Percentiles rank a stretch among this genome's conserved stretches.
phyloP scores from a whole-genome alignment of 139 green algal species.

The Tetradesmus obliquus region DNA sequence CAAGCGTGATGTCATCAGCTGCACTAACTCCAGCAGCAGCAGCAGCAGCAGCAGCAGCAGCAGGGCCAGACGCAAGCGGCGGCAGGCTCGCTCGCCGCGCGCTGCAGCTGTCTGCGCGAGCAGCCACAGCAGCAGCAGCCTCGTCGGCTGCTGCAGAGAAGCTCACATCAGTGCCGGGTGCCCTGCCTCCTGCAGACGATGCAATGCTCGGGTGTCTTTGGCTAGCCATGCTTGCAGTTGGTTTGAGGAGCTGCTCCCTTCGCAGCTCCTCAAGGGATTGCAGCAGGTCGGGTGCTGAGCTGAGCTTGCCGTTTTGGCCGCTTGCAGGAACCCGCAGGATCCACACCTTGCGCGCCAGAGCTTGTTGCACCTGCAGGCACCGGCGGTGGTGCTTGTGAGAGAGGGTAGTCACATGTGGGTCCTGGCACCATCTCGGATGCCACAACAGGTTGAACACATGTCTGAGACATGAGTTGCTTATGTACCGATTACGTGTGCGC shows the following conservation, averaged over 20 bases:
- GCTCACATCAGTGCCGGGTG: neutral
- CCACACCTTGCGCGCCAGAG: conserved; percentile 14
- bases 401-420: neutral
- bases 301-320: neutral
- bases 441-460: no score
- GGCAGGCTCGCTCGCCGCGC: neutral
- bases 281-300: neutral
- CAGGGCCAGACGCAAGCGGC: neutral
- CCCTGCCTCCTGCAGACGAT: neutral
- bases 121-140: neutral
- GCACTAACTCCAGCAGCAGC: neutral
- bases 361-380: conserved; percentile 37
- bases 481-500: neutral
- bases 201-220: neutral
- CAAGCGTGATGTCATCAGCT: neutral
- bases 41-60: neutral
- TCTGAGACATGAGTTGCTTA: neutral
- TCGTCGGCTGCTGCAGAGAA: neutral
- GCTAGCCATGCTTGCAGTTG: neutral
- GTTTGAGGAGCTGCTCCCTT: neutral
- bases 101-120: neutral
- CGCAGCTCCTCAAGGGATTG: neutral
- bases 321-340: neutral
- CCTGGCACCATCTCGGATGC: no score
- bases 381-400: neutral